Evolutionary conservation across 2,329 filamentous ascomycete species (phyloP), one percentile per base, ranked within the genome.

Genomic region (Ceratocystis ficicola): DNA sequence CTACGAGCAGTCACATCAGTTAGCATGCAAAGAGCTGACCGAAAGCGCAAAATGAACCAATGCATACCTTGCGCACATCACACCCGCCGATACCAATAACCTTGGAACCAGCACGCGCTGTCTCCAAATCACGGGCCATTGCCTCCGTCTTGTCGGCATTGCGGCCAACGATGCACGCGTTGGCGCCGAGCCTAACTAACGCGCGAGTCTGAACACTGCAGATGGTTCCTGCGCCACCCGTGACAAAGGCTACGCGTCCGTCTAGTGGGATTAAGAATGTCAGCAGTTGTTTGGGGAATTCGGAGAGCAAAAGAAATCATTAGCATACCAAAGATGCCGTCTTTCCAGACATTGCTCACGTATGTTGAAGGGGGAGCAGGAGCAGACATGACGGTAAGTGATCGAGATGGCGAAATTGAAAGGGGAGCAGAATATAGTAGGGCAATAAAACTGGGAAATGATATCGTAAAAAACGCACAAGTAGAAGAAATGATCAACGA

Each of bases 151-250:
- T 96, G 71, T 90, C 85, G 57, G 87, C 83, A 74, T 90, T 96
- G 70, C 94, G 87, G 50, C 94, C 94, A 66, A 97, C 83, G 72
- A 99, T 97, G 76, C 89, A 95, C 62, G 94, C 94, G 71, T 97
- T 87, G 57, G 91, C 93, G 64, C 94, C 94, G 6, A 99, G 85
- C 69, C 92, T 83, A 28, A 99, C 91, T 68, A 99, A 80, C 3
- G 94, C 94, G 69, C 91, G 84, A 41, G 95, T 94, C 78, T 97
- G 94, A 65, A 89, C 91, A 71, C 88, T 94, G 79, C 94, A 96
- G 73, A 99, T 97, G 30, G 88, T 87, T 65, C 94, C 93, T 4
- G 91, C 91, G 64, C 94, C 94, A 67, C 94, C 94, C 2, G 94
- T 99, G 72, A 95, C 95, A 76, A 97, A 96, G 70, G 93, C 84